Evolutionary conservation across 441 rosid genomes (phyloP).

Genomic region (Bocquillonia castaneifolia): DNA sequence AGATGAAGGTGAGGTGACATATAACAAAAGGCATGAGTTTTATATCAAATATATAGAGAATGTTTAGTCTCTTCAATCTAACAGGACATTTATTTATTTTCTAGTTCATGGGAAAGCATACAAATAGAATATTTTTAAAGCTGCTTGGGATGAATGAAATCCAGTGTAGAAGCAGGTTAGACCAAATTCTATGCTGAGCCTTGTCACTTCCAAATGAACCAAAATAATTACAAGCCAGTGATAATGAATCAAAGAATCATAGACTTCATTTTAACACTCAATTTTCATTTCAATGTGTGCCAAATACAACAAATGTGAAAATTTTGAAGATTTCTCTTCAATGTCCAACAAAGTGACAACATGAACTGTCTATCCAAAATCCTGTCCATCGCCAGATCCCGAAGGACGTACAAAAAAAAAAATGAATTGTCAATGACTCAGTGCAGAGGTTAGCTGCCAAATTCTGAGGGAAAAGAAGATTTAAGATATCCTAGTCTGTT

Average conservation of each 20-base stretch:
- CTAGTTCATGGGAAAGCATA: too few species aligned
- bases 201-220: too few species aligned
- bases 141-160: too few species aligned
- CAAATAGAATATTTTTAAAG: too few species aligned
- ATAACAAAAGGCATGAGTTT: too few species aligned
- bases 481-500: neutral
- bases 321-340: neutral
- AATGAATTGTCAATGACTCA: neutral
- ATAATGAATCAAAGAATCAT: neutral
- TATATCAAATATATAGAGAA: too few species aligned
- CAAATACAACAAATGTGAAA: neutral
- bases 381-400: constrained; percentile 25
- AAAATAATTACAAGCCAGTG: neutral
- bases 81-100: too few species aligned
- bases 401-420: neutral
- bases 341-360: constrained; percentile 10
- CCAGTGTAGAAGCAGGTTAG: too few species aligned
- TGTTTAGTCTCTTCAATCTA: too few species aligned
- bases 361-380: constrained; percentile 21
- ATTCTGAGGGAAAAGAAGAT: constrained; percentile 2
- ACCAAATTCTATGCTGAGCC: too few species aligned
- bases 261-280: neutral
- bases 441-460: constrained; percentile 16
- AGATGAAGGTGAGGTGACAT: too few species aligned
- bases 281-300: neutral